These are phyloP conservation scores for Leishmania gerbilli DNA, from an alignment of 208 protist species.

Conservation along the genomic window DNA sequence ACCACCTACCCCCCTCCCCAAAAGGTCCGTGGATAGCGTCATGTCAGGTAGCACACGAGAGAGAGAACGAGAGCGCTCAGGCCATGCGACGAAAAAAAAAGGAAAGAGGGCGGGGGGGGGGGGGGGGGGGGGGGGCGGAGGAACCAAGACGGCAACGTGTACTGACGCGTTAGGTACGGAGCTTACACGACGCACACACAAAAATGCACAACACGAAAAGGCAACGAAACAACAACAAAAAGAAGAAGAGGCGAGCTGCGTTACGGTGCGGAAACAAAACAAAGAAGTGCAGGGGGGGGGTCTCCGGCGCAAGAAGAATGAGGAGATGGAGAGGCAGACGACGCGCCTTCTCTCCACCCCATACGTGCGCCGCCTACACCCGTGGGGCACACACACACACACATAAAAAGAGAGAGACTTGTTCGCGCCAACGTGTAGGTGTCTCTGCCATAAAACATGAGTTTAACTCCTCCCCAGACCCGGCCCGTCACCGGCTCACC, in stretches of 20 bases:
- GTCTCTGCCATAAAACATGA: neutral
- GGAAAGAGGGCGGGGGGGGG: neutral
- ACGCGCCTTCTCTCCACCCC: neutral
- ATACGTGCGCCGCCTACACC: neutral
- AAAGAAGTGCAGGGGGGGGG: no score
- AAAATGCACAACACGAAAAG: neutral
- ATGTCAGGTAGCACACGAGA: neutral
- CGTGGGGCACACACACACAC: neutral
- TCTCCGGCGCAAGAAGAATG: no score
- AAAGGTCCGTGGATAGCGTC: neutral
- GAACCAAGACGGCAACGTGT: neutral
- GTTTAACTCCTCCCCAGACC: neutral
- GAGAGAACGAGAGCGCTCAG: neutral
- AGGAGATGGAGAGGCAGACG: neutral
- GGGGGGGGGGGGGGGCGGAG: no score
- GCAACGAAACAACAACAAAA: neutral
- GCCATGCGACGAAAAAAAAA: neutral
- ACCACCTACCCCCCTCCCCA: neutral
- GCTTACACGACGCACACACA: neutral
- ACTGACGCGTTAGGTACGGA: no score
- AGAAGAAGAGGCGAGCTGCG: neutral
- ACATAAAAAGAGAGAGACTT: neutral
- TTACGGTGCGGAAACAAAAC: neutral
- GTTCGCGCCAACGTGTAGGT: neutral
- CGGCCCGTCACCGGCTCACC: neutral